Evolutionary conservation across 768 basidiomycete genomes (phyloP).

Genomic region (Boletus huronensis): DNA sequence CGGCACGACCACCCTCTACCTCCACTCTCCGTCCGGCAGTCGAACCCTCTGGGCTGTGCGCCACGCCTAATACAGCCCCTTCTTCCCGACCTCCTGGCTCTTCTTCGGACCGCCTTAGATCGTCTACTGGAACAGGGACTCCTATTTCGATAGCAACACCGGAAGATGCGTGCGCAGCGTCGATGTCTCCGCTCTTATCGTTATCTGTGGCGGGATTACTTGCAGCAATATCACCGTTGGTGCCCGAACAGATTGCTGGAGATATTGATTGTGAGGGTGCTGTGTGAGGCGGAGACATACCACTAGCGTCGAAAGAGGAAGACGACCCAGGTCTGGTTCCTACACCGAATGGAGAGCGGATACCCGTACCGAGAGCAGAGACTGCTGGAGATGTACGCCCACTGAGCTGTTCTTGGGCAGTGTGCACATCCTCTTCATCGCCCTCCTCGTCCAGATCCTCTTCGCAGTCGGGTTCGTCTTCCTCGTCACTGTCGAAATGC

Average conservation of each 20-base stretch:
- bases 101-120: neutral
- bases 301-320: slow-evolving; percentile 4
- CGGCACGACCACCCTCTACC: slow-evolving; percentile 16
- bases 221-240: neutral
- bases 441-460: slow-evolving; percentile 29
- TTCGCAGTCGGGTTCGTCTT: slow-evolving; percentile 29
- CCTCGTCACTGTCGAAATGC: slow-evolving; percentile 18
- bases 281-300: neutral
- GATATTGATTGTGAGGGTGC: slow-evolving; percentile 8
- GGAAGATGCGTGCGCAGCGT: slow-evolving; percentile 1
- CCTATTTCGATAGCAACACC: slow-evolving; percentile 1
- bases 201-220: slow-evolving; percentile 1
- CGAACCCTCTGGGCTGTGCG: slow-evolving; percentile 21
- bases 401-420: slow-evolving; percentile 20
- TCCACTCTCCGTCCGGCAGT: slow-evolving; percentile 16
- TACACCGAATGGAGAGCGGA: slow-evolving; percentile 8
- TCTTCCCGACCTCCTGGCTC: slow-evolving; percentile 4
- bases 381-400: slow-evolving; percentile 26
- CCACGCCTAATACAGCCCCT: slow-evolving; percentile 16
- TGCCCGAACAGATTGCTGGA: slow-evolving; percentile 4
- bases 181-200: neutral
- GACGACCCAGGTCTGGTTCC: slow-evolving; percentile 1
- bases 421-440: slow-evolving; percentile 25
- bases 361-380: slow-evolving; percentile 18
- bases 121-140: neutral